phyloP scores from a whole-genome alignment of 2,329 filamentous ascomycete species.

The Xylariaceae sp. region DNA sequence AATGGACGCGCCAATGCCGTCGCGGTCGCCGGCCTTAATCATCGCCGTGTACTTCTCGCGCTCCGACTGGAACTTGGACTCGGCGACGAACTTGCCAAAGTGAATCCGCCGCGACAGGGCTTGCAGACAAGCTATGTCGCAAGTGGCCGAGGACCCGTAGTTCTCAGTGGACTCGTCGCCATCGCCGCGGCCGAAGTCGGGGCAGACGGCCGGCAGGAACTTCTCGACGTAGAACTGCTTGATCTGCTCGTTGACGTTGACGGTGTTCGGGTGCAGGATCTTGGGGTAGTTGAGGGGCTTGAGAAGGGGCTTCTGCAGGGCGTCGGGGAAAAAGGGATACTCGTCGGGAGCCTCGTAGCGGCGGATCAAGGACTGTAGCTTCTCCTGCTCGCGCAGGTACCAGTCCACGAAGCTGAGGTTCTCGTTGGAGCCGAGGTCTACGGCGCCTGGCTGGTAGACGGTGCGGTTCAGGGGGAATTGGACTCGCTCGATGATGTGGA shows the following conservation, averaged over 20 bases:
- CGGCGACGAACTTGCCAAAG: slow-evolving; percentile 97
- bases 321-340: slow-evolving; percentile 90
- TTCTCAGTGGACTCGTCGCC: slow-evolving; percentile 85
- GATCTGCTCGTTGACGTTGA: slow-evolving; percentile 85
- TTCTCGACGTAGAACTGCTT: slow-evolving; percentile 77
- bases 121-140: slow-evolving; percentile 85
- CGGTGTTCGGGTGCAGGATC: slow-evolving; percentile 80
- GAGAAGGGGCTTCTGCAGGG: slow-evolving; percentile 74
- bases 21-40: slow-evolving; percentile 73
- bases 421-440: slow-evolving; percentile 57
- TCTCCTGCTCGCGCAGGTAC: slow-evolving; percentile 85
- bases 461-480: slow-evolving; percentile 89
- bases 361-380: slow-evolving; percentile 84
- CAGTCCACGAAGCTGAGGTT: slow-evolving; percentile 83
- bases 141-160: slow-evolving; percentile 87
- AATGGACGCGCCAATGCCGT: slow-evolving; percentile 82
- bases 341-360: slow-evolving; percentile 96
- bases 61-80: slow-evolving; percentile 87
- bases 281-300: slow-evolving; percentile 79
- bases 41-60: slow-evolving; percentile 72
- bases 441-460: slow-evolving; percentile 77
- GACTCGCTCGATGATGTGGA: slow-evolving; percentile 94
- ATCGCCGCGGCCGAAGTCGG: slow-evolving; percentile 70
- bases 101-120: slow-evolving; percentile 86
- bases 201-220: slow-evolving; percentile 79